Percentiles rank a stretch among this genome's conserved stretches.
These are phyloP conservation scores for Claviceps spartinae DNA, from an alignment of 2,329 filamentous ascomycete species.

Conservation along the genomic window DNA sequence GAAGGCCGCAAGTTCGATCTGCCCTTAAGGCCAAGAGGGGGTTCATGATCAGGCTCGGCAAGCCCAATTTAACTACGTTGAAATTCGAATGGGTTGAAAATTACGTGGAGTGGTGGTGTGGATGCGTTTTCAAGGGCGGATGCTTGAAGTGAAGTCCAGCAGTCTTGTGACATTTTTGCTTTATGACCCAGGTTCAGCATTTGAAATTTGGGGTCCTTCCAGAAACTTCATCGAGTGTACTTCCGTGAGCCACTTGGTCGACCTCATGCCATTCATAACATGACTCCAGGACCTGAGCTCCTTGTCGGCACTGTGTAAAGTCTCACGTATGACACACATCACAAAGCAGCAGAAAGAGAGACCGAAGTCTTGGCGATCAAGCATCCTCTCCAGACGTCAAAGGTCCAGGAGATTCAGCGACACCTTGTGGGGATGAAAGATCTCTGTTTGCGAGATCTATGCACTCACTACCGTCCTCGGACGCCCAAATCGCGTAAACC, in stretches of 20 bases:
- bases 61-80: not conserved
- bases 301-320: not conserved
- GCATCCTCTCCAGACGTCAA: conserved; percentile 52
- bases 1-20: conserved; percentile 37
- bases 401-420: conserved; percentile 60
- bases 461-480: conserved; percentile 42
- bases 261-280: too few relatives aligned
- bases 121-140: not conserved
- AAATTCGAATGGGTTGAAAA: not conserved
- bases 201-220: too few relatives aligned
- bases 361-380: conserved; percentile 63
- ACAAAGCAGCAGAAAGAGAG: not conserved
- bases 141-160: not conserved
- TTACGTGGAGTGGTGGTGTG: not conserved
- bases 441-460: conserved; percentile 44
- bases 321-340: not conserved
- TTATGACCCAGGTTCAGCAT: too few relatives aligned
- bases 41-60: not conserved
- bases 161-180: not conserved
- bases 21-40: conserved; percentile 4
- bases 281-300: not conserved
- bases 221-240: too few relatives aligned
- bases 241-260: too few relatives aligned
- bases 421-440: conserved; percentile 60
- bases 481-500: conserved; percentile 38